Percentiles rank a stretch among this genome's conserved stretches.
Evolutionary conservation across 106 monocot species (phyloP).

Genomic region (Platanthera guangdongensis): DNA sequence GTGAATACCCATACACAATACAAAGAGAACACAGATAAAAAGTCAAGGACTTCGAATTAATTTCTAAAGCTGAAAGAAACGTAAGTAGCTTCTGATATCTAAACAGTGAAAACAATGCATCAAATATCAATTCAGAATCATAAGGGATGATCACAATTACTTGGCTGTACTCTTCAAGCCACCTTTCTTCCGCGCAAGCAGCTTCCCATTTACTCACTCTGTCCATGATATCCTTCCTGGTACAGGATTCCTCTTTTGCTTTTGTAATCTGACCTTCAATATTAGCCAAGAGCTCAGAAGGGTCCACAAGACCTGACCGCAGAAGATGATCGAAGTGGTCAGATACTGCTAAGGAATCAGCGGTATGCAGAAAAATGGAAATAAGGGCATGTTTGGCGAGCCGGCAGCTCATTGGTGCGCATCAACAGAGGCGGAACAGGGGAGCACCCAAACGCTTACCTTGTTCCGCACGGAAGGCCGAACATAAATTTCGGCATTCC

Average conservation of each 20-base stretch:
- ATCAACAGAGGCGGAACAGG: no score
- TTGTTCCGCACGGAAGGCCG: background rate
- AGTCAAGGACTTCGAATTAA: background rate
- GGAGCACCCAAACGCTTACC: background rate
- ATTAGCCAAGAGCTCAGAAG: slow-evolving; percentile 58
- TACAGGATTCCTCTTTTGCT: slow-evolving; percentile 42
- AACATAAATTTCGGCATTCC: no score
- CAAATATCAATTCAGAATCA: background rate
- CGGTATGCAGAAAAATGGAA: background rate
- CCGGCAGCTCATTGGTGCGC: no score
- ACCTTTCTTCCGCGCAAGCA: slow-evolving; percentile 76
- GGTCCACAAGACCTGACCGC: slow-evolving; percentile 73
- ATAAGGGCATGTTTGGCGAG: no score
- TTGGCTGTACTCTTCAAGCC: slow-evolving; percentile 79
- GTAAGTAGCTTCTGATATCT: background rate
- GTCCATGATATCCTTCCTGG: slow-evolving; percentile 68
- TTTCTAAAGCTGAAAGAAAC: background rate
- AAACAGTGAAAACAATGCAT: background rate
- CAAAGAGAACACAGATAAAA: no score
- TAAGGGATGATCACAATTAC: slow-evolving; percentile 14
- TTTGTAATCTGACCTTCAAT: slow-evolving; percentile 60
- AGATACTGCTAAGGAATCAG: background rate
- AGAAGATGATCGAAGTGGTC: slow-evolving; percentile 7
- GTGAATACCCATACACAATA: no score
- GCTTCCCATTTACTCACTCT: slow-evolving; percentile 53